Conservation (phyloP, 225 moss, liverwort and hornwort genomes). For the Antitrichia curtipendula region DNA sequence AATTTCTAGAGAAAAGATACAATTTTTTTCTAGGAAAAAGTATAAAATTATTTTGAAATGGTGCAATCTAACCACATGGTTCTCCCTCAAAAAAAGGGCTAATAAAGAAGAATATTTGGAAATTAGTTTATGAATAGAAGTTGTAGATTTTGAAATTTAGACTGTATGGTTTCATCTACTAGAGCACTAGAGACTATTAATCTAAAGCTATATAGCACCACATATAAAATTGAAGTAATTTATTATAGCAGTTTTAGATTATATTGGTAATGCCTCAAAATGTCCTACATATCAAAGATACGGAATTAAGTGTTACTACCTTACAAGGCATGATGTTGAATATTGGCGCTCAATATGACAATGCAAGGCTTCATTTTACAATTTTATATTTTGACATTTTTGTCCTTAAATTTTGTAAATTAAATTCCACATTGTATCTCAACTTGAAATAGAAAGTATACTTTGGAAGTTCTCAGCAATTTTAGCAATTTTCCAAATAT, state of each 20-base stretch:
- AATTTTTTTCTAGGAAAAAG: too few relatives aligned
- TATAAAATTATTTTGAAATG: too few relatives aligned
- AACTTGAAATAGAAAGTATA: not conserved
- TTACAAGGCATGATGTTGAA: not conserved
- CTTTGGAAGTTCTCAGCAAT: not conserved
- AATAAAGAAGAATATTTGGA: not conserved
- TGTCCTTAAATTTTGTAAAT: accelerated
- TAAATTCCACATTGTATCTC: not conserved
- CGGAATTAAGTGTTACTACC: accelerated
- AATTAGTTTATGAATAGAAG: not conserved
- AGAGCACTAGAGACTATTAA: not conserved
- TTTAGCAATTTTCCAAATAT: not conserved
- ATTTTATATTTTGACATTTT: not conserved
- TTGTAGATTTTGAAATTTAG: not conserved
- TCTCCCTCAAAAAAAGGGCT: too few relatives aligned
- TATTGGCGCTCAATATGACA: not conserved
- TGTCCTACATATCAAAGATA: accelerated
- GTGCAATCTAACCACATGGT: too few relatives aligned
- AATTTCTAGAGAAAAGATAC: too few relatives aligned
- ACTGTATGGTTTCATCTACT: not conserved
- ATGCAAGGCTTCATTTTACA: not conserved
- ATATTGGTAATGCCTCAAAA: not conserved
- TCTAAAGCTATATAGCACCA: not conserved
- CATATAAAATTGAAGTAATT: not conserved
- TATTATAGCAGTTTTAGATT: not conserved